These are phyloP conservation scores for Monilinia vaccinii-corymbosi DNA, from an alignment of 2,329 filamentous ascomycete species.

Conservation along the genomic window DNA sequence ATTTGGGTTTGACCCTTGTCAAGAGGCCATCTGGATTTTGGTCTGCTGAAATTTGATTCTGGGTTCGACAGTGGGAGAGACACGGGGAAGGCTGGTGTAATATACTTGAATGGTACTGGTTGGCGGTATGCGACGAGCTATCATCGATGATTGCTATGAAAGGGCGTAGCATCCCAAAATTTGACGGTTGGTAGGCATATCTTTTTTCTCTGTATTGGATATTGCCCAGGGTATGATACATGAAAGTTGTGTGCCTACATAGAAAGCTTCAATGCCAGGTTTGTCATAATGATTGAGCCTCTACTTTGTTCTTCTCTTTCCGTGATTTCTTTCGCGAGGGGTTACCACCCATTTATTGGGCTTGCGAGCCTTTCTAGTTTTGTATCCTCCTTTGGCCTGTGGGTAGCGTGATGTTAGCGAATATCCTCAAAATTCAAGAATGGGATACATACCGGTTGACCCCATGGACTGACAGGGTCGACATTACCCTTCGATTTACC, in stretches of 20 bases:
- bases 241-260: background rate
- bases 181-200: background rate
- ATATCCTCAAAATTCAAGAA: constrained; percentile 4
- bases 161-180: background rate
- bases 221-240: background rate
- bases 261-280: background rate
- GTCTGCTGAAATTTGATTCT: background rate
- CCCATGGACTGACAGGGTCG: constrained; percentile 93
- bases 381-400: constrained; percentile 76
- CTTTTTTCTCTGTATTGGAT: background rate
- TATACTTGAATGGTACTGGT: background rate
- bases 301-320: constrained; percentile 69
- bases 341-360: constrained; percentile 86
- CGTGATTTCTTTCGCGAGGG: constrained; percentile 77
- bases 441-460: constrained; percentile 65
- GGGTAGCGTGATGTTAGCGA: constrained; percentile 5
- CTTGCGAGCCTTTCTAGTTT: constrained; percentile 83
- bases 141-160: background rate
- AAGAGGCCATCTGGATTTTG: background rate
- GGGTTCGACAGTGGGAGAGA: background rate
- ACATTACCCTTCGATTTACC: constrained; percentile 99
- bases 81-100: background rate
- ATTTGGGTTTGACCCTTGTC: background rate
- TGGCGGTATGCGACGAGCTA: background rate
- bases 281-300: background rate